Evolutionary conservation across 345 rosid species (phyloP), one percentile per base, ranked within the genome.

Genomic region (Bruguiera sexangula): DNA sequence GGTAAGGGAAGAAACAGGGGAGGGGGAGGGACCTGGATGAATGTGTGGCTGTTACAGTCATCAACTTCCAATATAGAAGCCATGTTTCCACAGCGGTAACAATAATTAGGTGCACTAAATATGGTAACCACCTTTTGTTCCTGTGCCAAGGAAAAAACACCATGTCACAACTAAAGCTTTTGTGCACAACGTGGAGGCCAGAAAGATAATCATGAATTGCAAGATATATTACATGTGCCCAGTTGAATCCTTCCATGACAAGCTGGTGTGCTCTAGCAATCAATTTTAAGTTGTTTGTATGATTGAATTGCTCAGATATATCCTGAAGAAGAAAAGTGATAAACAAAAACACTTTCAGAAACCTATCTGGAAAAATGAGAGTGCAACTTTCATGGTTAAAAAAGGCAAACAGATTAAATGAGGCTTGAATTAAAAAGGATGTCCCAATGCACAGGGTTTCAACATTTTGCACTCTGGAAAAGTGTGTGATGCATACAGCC

Each of bases 31-130:
- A 92, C 98, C 98, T 93, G 98, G 81, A 93, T 90, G 84, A 93
- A 93, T 18, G 93, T 90, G 83, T 93, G 98, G 51, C 85, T 87
- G 78, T 88, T 88, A 87, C 95, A 93, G 80, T 91, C 98, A 66
- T 93, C 97, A 51, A 93, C 97, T 79, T 91, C 96, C 56, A 93
- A 85, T 62, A 93, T 93, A 48, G 98, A 93, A 30, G 98, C 98
- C 96, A 90, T 91, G 83, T 93, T 93, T 68, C 98, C 98, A 85
- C 98, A 93, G 31, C 98, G 98, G 63, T 90, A 93, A 68, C 96
- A 93, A 73, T 93, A 93, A 76, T 93, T 93, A 46, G 98, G 98
- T 6, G 98, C 98, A 73, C 98, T 93, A 79, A 93, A 93, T 71
- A 93, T 90, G 46, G 98, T 93, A 43, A 93, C 98, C 76, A 93